Evolutionary conservation across 768 basidiomycete species (phyloP), one percentile per base, ranked within the genome.

Genomic region (Grammothele lineata): DNA sequence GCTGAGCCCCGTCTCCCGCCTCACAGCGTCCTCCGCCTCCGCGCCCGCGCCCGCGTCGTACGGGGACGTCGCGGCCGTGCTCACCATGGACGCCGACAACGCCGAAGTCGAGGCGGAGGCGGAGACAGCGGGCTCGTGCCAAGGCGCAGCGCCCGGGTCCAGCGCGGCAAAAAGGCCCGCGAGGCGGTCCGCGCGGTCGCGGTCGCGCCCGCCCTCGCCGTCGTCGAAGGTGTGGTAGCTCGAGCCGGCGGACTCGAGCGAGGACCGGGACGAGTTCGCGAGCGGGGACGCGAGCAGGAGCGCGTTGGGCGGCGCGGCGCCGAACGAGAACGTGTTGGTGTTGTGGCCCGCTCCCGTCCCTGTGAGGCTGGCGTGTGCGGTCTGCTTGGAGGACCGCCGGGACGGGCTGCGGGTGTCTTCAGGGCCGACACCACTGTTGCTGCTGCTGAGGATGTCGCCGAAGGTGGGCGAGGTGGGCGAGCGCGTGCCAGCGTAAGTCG

Each of bases 191-290:
- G 76, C 76, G 54, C 67, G 69, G 49, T 82, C 66, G n/a, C n/a
- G n/a, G n/a, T n/a, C n/a, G n/a, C n/a, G n/a, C n/a, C n/a, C n/a
- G n/a, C n/a, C n/a, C n/a, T n/a, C n/a, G 39, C 66, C 80, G 18
- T 68, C 81, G 45, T 88, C 85, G 76, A 76, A 82, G 4, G 88
- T 88, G 61, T 91, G 88, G 62, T 87, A 92, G 64, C 90, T 92
- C 3, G 90, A 92, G 14, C 90, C 87, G 27, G 73, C 75, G 9
- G 88, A 90, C 48, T 83, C 86, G 18, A 92, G 66, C 5, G 90
- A 92, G 12, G 87, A 86, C 23, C 82, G 76, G 23, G 89, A 91
- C 6, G 86, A 85, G 52, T 83, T 90, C 14, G 75, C 76, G 15
- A 85, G 66, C 4, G 86, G 82, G 30, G 84, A 81, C 8, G 14